Base-by-base conservation (phyloP, 2,329 filamentous ascomycete species). In the Diaporthe citrichinensis region DNA sequence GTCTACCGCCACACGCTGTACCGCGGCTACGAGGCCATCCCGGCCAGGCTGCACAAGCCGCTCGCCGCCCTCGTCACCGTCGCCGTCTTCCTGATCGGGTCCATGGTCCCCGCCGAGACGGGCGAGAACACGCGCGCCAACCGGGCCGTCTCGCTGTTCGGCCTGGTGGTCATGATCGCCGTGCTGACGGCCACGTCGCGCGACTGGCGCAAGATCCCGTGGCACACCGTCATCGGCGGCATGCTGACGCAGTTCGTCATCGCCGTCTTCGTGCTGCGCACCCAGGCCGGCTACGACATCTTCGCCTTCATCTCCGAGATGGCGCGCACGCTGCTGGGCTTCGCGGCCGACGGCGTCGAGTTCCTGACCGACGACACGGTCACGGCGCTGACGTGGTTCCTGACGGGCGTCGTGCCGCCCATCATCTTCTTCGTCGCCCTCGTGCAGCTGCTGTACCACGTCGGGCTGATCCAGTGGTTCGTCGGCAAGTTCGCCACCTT, bases 391-490 rank as follows among this genome's bases (percentile, higher is more conserved):
- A 79, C 80, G 5, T 95, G 90, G 90, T 98, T 98, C 90, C 88
- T 98, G 78, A 88, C 93, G 68, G 87, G 89, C 68, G 95, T 98
- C 77, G 89, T 97, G n/a, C 95, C 96, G 0, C 92, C 96, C 80
- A 97, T 98, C 85, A 95, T 98, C 86, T 98, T 98, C 91, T 98
- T 98, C 91, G 94, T 98, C 75, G 92, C 95, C 1, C 88, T 98
- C n/a, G 95, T 98, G 36, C 94, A 97, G 84, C 90, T 98, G 20
- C 85, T 97, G 58, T 97, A 94, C 87, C 94, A 96, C 87, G 88
- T 92, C 79, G 94, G 94, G 3, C 88, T 95, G 78, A 86, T 98
- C 72, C 95, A 98, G 85, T 98, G 96, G 95, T 95, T 96, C 85
- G 91, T 98, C 81, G 88, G 89, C 79, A 98, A 98, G 85, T 94